Evolutionary conservation across 352 stramenopile species (phyloP).

Genomic region (Halophytophthora polymorphica): DNA sequence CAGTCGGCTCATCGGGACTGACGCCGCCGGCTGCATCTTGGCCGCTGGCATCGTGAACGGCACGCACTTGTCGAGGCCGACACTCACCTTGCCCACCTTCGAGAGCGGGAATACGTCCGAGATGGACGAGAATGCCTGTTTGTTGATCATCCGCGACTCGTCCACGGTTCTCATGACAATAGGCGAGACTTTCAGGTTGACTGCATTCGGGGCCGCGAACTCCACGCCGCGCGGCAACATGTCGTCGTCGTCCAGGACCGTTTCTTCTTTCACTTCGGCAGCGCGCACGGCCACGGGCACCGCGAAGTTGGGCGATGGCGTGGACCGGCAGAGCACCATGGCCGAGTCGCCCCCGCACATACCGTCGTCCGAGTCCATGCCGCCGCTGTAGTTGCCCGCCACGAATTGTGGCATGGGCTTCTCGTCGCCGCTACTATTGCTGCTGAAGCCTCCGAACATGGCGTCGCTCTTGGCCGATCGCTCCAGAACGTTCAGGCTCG

Average conservation of each 20-base stretch:
- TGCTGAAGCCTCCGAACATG: slow-evolving; percentile 26
- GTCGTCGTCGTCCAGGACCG: slow-evolving; percentile 12
- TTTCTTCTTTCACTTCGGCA: slow-evolving; percentile 27
- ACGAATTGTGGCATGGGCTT: slow-evolving; percentile 42
- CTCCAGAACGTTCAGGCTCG: neutral
- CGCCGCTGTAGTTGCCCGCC: slow-evolving; percentile 30
- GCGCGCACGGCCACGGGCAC: slow-evolving; percentile 21
- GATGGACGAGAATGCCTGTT: slow-evolving; percentile 49
- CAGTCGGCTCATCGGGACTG: slow-evolving; percentile 29
- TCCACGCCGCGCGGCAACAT: slow-evolving; percentile 20
- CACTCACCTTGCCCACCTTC: slow-evolving; percentile 34
- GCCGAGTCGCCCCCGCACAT: slow-evolving; percentile 38
- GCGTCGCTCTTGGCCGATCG: neutral
- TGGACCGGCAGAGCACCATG: slow-evolving; percentile 53
- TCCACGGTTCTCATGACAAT: no score
- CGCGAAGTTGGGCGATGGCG: slow-evolving; percentile 36
- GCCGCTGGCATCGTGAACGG: slow-evolving; percentile 17
- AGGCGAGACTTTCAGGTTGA: slow-evolving; percentile 15
- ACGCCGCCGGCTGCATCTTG: slow-evolving; percentile 7
- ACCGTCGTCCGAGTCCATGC: slow-evolving; percentile 50
- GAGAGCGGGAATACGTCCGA: slow-evolving; percentile 50
- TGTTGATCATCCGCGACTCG: no score
- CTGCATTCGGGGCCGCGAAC: slow-evolving; percentile 11
- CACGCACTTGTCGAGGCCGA: slow-evolving; percentile 23
- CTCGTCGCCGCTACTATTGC: slow-evolving; percentile 7